Evolutionary conservation across 2,329 filamentous ascomycete genomes (phyloP), one percentile per base, ranked within the genome.

Genomic region (Incumbomyces lentus): DNA sequence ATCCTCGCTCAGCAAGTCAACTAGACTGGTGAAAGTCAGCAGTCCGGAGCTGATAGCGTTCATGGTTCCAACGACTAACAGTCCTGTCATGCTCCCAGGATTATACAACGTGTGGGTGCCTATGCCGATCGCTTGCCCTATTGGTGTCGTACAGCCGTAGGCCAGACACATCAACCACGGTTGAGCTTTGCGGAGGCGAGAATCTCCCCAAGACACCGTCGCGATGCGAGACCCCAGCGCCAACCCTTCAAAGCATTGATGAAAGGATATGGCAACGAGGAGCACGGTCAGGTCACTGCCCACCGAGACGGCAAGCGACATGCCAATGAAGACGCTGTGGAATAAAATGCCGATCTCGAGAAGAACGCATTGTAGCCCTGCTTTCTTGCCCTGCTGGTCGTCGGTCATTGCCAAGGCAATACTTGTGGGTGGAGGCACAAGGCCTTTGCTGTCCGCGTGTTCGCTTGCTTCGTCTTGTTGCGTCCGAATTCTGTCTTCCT

Each of bases 161-260:
- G 77, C 74, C 17, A 79, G 60, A 6, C 72, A 72, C 77, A 81
- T 80, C 13, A 80, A 62, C 77, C 76, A 93, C 0, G 90, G 90
- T 38, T 84, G 83, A 1, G 76, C 22, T 26, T 26, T 26, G 22
- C 22, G 19, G 74, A 73, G 0, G 83, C 77, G 58, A 95, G 94
- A 12, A 59, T 60, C 48, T 62, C 64, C 2, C 48, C 48, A 52
- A 1, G 44, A 40, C 1, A 77, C 66, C 0, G 85, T 89, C 0
- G 86, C 84, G 57, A 94, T 93, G 48, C 87, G 83, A 35, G 84
- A 84, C 5, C 87, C 87, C 3, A 94, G 76, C 0, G 86, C 87
- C 6, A 93, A 78, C 2, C 87, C 87, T 66, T 94, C 87, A 54
- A 94, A 94, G 1, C 84, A 86, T 67, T 94, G 84, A 60, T 90